phyloP scores from a whole-genome alignment of 1,284 basidiomycete genomes.

The Grifola frondosa region DNA sequence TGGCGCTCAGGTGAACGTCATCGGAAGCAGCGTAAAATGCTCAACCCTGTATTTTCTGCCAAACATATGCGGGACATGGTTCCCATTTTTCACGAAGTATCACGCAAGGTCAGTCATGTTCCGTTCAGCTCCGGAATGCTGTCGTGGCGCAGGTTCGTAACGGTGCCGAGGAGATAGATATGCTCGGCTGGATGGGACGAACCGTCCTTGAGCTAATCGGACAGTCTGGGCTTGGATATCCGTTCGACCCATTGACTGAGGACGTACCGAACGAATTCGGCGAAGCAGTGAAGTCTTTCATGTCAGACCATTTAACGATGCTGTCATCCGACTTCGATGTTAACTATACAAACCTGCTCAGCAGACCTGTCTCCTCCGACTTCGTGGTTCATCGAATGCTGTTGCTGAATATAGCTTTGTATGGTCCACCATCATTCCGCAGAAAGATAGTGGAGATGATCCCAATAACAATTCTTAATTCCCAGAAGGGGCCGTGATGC shows the following conservation, averaged over 20 bases:
- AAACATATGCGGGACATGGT: not conserved
- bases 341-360: too few relatives aligned
- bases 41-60: not conserved
- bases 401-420: too few relatives aligned
- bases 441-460: too few relatives aligned
- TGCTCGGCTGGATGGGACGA: slow-evolving; percentile 21
- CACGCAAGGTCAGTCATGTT: too few relatives aligned
- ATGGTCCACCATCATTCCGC: too few relatives aligned
- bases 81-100: too few relatives aligned
- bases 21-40: not conserved
- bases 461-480: too few relatives aligned
- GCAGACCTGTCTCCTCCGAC: too few relatives aligned
- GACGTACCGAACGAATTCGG: slow-evolving; percentile 24
- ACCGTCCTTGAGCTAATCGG: slow-evolving; percentile 21
- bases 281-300: slow-evolving; percentile 25
- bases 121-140: slow-evolving; percentile 2
- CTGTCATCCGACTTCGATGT: too few relatives aligned
- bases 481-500: too few relatives aligned
- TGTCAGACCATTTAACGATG: too few relatives aligned
- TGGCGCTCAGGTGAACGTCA: not conserved
- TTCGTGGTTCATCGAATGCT: too few relatives aligned
- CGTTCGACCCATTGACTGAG: slow-evolving; percentile 18
- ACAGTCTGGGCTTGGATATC: slow-evolving; percentile 18
- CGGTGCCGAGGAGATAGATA: slow-evolving; percentile 15
- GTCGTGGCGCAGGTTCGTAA: not conserved